Percentiles rank a stretch among this genome's conserved stretches.
Conservation (phyloP, 768 basidiomycete species). For the Saitozyma sp. region DNA sequence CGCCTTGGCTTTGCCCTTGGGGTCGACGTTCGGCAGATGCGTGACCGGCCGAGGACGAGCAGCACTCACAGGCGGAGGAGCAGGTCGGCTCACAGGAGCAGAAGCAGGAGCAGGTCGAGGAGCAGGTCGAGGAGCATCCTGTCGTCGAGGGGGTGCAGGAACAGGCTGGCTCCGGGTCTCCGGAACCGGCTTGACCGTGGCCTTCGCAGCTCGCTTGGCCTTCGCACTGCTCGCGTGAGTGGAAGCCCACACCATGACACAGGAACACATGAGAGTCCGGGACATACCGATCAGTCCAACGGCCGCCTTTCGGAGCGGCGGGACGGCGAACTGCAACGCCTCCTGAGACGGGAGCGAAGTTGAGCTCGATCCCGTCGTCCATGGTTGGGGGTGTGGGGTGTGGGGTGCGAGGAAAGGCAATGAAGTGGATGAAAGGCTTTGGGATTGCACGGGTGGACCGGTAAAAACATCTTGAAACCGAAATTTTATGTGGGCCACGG, state of each 20-base stretch:
- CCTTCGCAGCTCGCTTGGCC: slow-evolving; percentile 47
- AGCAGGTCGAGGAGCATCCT: neutral
- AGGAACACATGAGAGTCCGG: slow-evolving; percentile 2
- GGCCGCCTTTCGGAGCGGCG: slow-evolving; percentile 51
- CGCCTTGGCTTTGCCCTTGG: neutral
- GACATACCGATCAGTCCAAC: slow-evolving; percentile 62
- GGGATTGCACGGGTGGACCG: too few species aligned
- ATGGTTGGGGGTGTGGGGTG: slow-evolving; percentile 12
- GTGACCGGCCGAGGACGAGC: slow-evolving; percentile 56
- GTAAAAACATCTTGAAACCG: too few species aligned
- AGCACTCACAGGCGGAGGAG: slow-evolving; percentile 2
- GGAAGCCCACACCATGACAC: too few species aligned
- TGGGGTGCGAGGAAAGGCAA: too few species aligned
- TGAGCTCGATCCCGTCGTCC: slow-evolving; percentile 74
- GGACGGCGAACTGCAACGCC: slow-evolving; percentile 4
- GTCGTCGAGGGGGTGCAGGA: neutral
- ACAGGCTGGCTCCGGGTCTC: neutral
- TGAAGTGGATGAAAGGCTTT: too few species aligned
- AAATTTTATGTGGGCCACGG: too few species aligned
- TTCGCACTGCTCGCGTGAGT: slow-evolving; percentile 55
- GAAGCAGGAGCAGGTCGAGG: neutral
- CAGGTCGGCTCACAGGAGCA: neutral
- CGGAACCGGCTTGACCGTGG: neutral
- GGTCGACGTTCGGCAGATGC: slow-evolving; percentile 20
- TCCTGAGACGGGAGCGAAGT: slow-evolving; percentile 57